Conservation (phyloP, 352 stramenopile genomes). For the Phytophthora chlamydospora region DNA sequence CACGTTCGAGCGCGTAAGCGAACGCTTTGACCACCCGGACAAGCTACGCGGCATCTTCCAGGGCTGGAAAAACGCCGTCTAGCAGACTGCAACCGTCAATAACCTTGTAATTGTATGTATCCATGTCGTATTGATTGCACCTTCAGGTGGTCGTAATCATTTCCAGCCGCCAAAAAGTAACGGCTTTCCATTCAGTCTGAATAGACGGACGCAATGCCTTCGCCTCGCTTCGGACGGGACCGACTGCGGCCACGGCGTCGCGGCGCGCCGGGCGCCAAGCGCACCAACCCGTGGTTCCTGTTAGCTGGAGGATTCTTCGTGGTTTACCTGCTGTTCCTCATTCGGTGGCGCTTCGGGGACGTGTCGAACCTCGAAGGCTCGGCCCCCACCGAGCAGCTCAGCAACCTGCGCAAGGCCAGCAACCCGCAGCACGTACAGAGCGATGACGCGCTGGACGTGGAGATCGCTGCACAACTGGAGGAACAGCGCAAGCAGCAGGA, state of each 20-base stretch:
- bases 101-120: conserved; percentile 1
- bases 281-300: conserved; percentile 25
- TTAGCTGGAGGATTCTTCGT: conserved; percentile 28
- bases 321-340: conserved; percentile 38
- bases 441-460: conserved; percentile 25
- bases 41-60: conserved; percentile 35
- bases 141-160: conserved; percentile 5
- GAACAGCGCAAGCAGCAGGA: conserved; percentile 25
- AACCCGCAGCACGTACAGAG: conserved; percentile 14
- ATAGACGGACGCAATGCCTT: conserved; percentile 14
- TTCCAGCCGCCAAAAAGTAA: neutral
- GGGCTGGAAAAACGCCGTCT: conserved; percentile 35
- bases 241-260: conserved; percentile 19
- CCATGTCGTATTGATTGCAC: conserved; percentile 1
- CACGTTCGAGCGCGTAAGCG: conserved; percentile 20
- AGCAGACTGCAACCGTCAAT: neutral
- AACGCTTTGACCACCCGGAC: conserved; percentile 33
- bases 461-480: conserved; percentile 25
- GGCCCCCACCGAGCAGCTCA: conserved; percentile 34
- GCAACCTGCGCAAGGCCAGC: conserved; percentile 36
- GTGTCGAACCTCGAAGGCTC: conserved; percentile 19
- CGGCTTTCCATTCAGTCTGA: conserved; percentile 3
- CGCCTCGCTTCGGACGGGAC: conserved; percentile 33
- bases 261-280: conserved; percentile 12
- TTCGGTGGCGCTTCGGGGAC: conserved; percentile 28